Base-by-base conservation (phyloP, 371 early-diverging fungal species). In the Apophysomyces sp. region DNA sequence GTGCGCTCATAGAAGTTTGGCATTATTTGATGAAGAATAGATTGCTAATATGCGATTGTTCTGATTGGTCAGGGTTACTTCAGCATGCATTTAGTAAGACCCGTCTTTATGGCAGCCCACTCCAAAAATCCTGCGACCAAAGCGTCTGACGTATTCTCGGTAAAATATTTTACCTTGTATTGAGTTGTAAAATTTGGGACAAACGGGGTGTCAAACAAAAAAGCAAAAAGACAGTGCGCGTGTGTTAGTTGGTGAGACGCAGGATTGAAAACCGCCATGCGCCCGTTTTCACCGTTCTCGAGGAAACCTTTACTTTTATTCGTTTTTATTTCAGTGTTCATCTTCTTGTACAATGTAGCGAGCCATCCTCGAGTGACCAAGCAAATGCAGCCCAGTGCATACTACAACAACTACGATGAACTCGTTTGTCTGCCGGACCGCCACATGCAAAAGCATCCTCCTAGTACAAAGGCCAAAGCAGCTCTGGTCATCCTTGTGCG, bases 401-500 rank as follows among this genome's bases (percentile, higher is more conserved):
- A 78, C 57, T 81, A 75, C 52, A 68, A 70, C 16, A 60, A 72
- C 27, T 78, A 81, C 44, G 82, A 81, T 66, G 79, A 77, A 39
- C 56, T 55, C 52, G 78, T 72, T 11, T 81, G 82, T 58, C 62
- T 81, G 29, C 82, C 82, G 12, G 72, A 81, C 32, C 69, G 64
- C n/a, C 55, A 61, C 5, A 57, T 81, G 18, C 57, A 62, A 16
- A 67, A 60, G 24, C 57, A 67, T 28, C 82, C 82, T 15, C 82
- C 82, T 16, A 52, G 57, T 6, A 63, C 68, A 27, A 78, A 75
- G 58, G 82, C 82, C 24, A 81, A 78, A 40, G 82, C 82, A 15
- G 79, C 82, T 3, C 68, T 81, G 62, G 78, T 81, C 13, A 72
- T 77, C 49, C 60, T 81, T 53, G 79, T 81, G 32, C 49, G 79